Evolutionary conservation across 2,329 filamentous ascomycete species (phyloP).

Genomic region (Phialophora tarda): DNA sequence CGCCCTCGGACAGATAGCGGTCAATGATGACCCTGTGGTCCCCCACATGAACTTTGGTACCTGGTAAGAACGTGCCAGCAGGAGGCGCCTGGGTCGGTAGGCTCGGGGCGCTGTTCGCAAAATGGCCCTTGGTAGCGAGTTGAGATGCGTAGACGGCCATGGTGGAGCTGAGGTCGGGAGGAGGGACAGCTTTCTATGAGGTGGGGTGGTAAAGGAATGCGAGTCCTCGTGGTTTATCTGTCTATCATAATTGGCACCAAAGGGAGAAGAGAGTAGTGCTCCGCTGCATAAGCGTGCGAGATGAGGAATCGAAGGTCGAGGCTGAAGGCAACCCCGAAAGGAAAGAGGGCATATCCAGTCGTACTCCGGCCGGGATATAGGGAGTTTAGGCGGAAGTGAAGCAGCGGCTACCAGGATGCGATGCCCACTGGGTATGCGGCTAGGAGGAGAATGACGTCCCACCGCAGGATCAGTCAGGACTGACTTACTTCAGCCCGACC

Average conservation of each 20-base stretch:
- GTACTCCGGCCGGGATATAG: background rate
- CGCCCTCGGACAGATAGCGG: constrained; percentile 96
- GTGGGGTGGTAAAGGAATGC: constrained; percentile 11
- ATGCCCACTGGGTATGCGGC: background rate
- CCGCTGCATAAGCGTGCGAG: constrained; percentile 6
- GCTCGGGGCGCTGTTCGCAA: constrained; percentile 40
- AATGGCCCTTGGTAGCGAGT: constrained; percentile 33
- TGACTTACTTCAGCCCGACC: constrained; percentile 8
- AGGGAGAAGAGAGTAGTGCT: constrained; percentile 2
- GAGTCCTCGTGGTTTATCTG: constrained; percentile 21
- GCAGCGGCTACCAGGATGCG: background rate
- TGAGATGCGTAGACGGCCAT: constrained; percentile 40
- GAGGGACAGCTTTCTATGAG: constrained; percentile 16
- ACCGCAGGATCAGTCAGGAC: background rate
- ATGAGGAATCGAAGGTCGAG: background rate
- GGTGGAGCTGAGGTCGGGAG: constrained; percentile 19
- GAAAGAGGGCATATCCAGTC: constrained; percentile 9
- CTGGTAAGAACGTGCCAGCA: constrained; percentile 87
- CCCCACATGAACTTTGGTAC: constrained; percentile 96
- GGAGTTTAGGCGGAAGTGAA: background rate
- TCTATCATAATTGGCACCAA: constrained; percentile 26
- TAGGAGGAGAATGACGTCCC: background rate
- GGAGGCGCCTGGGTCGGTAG: constrained; percentile 49
- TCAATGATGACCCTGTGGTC: constrained; percentile 91
- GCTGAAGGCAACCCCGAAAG: constrained; percentile 21